These are phyloP conservation scores for Torulaspora quercuum DNA, from an alignment of 805 yeast genomes.

Conservation along the genomic window DNA sequence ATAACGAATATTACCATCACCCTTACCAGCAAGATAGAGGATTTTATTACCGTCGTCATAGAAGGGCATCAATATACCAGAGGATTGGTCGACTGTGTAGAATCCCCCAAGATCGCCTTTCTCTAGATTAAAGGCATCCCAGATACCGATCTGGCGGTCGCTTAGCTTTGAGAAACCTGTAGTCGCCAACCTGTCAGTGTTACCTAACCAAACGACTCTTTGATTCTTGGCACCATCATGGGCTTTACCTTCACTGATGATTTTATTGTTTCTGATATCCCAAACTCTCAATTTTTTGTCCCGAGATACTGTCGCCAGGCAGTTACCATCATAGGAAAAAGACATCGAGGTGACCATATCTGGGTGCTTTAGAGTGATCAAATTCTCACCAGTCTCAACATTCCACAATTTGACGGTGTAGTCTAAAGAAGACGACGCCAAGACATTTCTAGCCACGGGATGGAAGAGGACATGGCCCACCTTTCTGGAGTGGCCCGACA, in stretches of 20 bases:
- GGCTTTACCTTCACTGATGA: conserved; percentile 80
- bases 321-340: conserved; percentile 85
- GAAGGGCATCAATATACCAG: conserved; percentile 91
- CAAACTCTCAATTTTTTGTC: conserved; percentile 88
- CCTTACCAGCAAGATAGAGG: conserved; percentile 90
- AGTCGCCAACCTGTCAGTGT: conserved; percentile 77
- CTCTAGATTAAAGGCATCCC: conserved; percentile 75
- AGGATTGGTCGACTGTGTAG: conserved; percentile 77
- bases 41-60: conserved; percentile 78
- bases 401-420: conserved; percentile 92
- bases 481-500: conserved; percentile 86
- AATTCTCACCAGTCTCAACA: conserved; percentile 66
- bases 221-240: conserved; percentile 91
- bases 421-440: conserved; percentile 89
- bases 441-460: conserved; percentile 80
- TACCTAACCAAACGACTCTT: conserved; percentile 88
- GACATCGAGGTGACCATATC: conserved; percentile 92
- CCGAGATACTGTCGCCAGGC: conserved; percentile 83
- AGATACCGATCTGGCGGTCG: conserved; percentile 91
- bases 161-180: conserved; percentile 92
- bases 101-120: conserved; percentile 90
- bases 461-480: conserved; percentile 90
- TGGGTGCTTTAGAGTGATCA: conserved; percentile 73
- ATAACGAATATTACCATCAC: conserved; percentile 96
- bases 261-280: conserved; percentile 75